Percentiles rank a stretch among this genome's conserved stretches.
Conservation (phyloP, 331 rosid species). For the Quercus tomentella region DNA sequence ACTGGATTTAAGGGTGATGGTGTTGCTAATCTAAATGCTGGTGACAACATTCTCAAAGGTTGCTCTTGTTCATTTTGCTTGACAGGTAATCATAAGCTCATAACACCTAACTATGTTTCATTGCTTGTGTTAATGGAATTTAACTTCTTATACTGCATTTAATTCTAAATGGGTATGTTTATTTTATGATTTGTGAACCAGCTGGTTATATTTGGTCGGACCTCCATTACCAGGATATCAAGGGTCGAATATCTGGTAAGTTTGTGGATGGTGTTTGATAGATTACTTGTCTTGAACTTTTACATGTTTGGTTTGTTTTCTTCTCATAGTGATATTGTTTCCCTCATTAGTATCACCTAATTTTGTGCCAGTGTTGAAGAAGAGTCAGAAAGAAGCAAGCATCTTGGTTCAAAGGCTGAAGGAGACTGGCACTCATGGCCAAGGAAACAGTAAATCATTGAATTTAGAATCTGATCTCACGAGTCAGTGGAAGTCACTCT, state of each 20-base stretch:
- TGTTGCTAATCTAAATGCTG: constrained; percentile 12
- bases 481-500: constrained; percentile 84
- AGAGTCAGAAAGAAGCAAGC: constrained; percentile 77
- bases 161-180: constrained; percentile 12
- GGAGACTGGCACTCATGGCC: constrained; percentile 27
- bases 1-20: constrained; percentile 30
- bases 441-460: constrained; percentile 30
- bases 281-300: not conserved
- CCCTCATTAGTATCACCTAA: not conserved
- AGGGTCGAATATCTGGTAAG: constrained; percentile 75
- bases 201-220: constrained; percentile 86
- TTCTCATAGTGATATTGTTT: not conserved
- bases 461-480: constrained; percentile 55
- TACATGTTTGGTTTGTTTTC: not conserved
- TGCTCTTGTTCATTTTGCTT: constrained; percentile 87
- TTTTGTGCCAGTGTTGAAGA: constrained; percentile 51
- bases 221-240: constrained; percentile 86
- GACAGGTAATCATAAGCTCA: constrained; percentile 46
- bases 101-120: not conserved
- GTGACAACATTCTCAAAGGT: constrained; percentile 35
- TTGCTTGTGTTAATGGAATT: not conserved
- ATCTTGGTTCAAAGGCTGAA: constrained; percentile 46
- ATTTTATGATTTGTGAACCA: constrained; percentile 23
- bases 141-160: not conserved
- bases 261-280: not conserved